Conservation (phyloP, 164 flowering plant genomes). For the Vitis cinerea region DNA sequence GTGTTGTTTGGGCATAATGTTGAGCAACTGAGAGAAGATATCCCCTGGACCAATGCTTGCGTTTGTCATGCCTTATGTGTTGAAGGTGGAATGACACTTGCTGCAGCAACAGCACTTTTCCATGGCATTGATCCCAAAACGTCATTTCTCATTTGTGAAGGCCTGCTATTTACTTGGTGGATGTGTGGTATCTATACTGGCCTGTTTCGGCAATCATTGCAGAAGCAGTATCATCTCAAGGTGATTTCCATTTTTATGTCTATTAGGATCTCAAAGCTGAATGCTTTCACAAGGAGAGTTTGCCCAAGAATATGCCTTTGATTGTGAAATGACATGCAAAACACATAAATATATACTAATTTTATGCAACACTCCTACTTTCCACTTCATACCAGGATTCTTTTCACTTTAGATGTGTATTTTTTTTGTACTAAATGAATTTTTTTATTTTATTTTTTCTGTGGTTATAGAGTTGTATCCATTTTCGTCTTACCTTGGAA, state of each 20-base stretch:
- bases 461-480: too few species aligned
- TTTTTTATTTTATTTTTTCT: too few species aligned
- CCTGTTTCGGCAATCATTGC: conserved; percentile 72
- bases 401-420: too few species aligned
- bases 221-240: conserved; percentile 95
- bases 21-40: conserved; percentile 71
- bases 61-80: conserved; percentile 83
- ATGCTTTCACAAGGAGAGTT: background rate
- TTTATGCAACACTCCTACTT: too few species aligned
- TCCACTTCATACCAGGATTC: too few species aligned
- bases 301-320: background rate
- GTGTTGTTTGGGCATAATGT: conserved; percentile 86
- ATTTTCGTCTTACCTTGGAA: too few species aligned
- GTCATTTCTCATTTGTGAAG: conserved; percentile 74
- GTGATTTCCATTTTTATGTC: conserved; percentile 25
- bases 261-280: background rate
- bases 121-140: conserved; percentile 87
- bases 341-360: background rate
- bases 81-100: conserved; percentile 89
- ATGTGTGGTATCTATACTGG: conserved; percentile 98
- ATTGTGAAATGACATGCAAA: background rate
- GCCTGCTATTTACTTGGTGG: conserved; percentile 89
- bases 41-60: conserved; percentile 77
- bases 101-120: conserved; percentile 65
- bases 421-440: too few species aligned